Evolutionary conservation across 106 monocot species (phyloP).

Genomic region (Agapanthus africanus): DNA sequence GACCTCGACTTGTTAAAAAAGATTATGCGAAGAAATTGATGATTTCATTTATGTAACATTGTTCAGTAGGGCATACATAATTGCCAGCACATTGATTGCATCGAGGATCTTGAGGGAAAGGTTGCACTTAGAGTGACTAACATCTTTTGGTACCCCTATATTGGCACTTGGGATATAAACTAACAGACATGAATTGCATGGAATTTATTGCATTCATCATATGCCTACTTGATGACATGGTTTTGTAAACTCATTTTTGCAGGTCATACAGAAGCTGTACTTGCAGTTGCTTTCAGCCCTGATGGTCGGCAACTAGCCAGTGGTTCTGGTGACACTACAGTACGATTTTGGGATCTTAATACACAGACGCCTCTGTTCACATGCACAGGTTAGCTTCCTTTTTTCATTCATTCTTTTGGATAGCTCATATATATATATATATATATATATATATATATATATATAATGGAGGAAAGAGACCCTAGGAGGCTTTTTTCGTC

Average conservation of each 20-base stretch:
- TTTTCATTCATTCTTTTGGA: background rate
- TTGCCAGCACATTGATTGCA: background rate
- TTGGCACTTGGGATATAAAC: too few relatives aligned
- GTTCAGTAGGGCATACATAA: background rate
- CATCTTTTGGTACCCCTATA: too few relatives aligned
- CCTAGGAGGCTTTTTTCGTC: too few relatives aligned
- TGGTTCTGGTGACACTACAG: constrained; percentile 95
- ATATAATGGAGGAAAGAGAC: too few relatives aligned
- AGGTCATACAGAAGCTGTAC: constrained; percentile 94
- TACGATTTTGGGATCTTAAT: constrained; percentile 91
- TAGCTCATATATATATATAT: too few relatives aligned
- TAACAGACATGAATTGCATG: too few relatives aligned
- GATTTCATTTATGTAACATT: background rate
- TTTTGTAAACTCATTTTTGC: constrained; percentile 10
- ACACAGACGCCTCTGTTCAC: constrained; percentile 94
- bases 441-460: too few relatives aligned
- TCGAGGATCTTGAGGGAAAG: background rate
- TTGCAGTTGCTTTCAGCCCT: constrained; percentile 94
- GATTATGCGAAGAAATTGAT: background rate
- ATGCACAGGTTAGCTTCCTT: constrained; percentile 51
- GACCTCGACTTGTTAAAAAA: background rate
- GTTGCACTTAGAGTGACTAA: background rate
- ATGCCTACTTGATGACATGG: too few relatives aligned
- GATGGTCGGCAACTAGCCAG: constrained; percentile 79
- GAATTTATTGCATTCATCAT: too few relatives aligned